Conservation (phyloP, 306 rosid genomes). For the Hippophae gyantsensis region DNA sequence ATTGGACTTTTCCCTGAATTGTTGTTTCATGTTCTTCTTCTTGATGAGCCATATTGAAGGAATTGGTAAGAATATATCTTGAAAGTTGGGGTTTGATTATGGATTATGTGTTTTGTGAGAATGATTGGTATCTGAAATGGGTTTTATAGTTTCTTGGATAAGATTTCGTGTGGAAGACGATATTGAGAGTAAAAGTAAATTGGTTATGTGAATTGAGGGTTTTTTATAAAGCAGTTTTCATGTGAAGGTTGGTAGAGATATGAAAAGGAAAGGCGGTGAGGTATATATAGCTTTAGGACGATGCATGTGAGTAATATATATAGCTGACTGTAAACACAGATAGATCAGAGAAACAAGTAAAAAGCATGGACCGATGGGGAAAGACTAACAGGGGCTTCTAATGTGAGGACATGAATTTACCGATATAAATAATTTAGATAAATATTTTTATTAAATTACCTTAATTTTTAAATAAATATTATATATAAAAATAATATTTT, state of each 20-base stretch:
- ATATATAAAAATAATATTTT: no score
- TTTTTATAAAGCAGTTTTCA: constrained; percentile 5
- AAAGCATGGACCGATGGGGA: background rate
- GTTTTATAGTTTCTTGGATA: no score
- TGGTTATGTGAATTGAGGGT: background rate
- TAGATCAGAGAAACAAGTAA: background rate
- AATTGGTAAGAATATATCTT: background rate
- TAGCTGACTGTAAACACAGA: background rate
- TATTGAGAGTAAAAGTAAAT: background rate
- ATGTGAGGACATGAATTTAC: no score
- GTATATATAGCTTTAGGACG: background rate
- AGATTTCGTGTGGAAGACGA: background rate
- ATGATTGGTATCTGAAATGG: background rate
- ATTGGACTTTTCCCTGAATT: constrained; percentile 25
- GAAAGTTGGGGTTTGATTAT: background rate
- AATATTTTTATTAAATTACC: no score
- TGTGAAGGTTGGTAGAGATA: constrained; percentile 13
- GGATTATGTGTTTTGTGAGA: background rate
- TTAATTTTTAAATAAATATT: no score
- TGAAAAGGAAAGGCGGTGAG: background rate
- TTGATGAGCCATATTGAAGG: background rate
- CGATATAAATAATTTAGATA: no score
- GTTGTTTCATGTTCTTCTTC: constrained; percentile 8
- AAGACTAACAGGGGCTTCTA: no score
- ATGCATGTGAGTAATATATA: constrained; percentile 15